Conservation (phyloP, 106 monocot species). For the Hemerocallis citrina region DNA sequence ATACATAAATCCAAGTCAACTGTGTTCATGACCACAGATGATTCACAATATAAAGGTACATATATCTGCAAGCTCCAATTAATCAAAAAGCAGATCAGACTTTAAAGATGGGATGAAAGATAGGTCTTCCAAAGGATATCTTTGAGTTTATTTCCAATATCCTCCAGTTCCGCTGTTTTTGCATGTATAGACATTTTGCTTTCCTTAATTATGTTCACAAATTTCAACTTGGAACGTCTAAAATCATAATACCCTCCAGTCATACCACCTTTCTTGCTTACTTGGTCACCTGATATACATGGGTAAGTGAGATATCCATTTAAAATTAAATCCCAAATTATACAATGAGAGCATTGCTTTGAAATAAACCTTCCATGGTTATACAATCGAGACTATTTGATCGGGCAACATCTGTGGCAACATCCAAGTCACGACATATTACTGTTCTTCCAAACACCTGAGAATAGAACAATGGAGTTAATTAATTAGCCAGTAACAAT, state of each 20-base stretch:
- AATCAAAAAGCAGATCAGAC: not conserved
- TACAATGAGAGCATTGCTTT: not conserved
- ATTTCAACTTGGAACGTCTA: constrained; percentile 83
- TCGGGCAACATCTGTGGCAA: constrained; percentile 85
- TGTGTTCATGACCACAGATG: no score
- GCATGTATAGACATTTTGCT: constrained; percentile 50
- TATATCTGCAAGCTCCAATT: not conserved
- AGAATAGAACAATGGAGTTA: not conserved
- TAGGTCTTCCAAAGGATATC: constrained; percentile 62
- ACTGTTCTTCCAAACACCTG: constrained; percentile 98
- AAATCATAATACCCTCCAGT: constrained; percentile 98
- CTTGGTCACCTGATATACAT: constrained; percentile 79
- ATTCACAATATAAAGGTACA: not conserved
- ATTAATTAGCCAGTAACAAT: not conserved
- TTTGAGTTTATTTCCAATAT: constrained; percentile 63
- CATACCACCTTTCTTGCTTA: constrained; percentile 99
- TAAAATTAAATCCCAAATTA: not conserved
- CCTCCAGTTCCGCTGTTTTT: constrained; percentile 45
- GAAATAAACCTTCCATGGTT: constrained; percentile 63
- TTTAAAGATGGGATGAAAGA: not conserved
- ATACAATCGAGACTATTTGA: constrained; percentile 84
- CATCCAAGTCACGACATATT: constrained; percentile 91
- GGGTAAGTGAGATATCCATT: constrained; percentile 1
- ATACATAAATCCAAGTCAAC: no score
- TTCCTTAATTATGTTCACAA: constrained; percentile 70